These are phyloP conservation scores for Aspergillus cavernicola DNA, from an alignment of 495 filamentous ascomycete genomes.

Conservation along the genomic window DNA sequence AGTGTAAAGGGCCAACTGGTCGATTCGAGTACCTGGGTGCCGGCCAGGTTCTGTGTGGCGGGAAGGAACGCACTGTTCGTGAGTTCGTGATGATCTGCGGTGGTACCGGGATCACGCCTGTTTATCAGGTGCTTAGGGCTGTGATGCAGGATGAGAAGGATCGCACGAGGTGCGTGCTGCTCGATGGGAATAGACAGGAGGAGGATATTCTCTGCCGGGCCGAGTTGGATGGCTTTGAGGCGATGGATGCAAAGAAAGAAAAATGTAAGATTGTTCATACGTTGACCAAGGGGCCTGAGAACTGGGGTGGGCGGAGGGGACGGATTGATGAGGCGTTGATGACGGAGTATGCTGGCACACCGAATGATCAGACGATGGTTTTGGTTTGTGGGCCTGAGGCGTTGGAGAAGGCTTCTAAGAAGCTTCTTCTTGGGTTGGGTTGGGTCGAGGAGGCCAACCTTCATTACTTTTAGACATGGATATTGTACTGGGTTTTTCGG, in stretches of 20 bases:
- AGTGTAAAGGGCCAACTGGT: constrained; percentile 90
- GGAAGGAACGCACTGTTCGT: constrained; percentile 53
- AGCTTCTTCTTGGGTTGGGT: constrained; percentile 61
- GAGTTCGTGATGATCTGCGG: constrained; percentile 87
- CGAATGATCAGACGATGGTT: constrained; percentile 58
- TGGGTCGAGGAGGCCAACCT: constrained; percentile 81
- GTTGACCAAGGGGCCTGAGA: constrained; percentile 57
- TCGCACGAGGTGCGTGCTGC: constrained; percentile 60
- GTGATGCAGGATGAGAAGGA: constrained; percentile 61
- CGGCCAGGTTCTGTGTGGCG: constrained; percentile 62
- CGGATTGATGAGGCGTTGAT: constrained; percentile 63
- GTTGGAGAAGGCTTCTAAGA: constrained; percentile 67
- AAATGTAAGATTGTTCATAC: constrained; percentile 69
- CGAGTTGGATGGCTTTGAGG: constrained; percentile 66
- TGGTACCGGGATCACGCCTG: constrained; percentile 86
- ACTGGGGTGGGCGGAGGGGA: constrained; percentile 70
- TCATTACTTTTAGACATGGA: constrained; percentile 65
- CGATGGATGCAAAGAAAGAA: constrained; percentile 34
- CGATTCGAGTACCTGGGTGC: constrained; percentile 77
- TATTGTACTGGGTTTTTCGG: not conserved
- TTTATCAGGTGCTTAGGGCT: constrained; percentile 82
- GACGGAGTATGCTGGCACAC: constrained; percentile 49
- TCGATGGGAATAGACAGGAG: constrained; percentile 75
- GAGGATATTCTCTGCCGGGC: constrained; percentile 80
- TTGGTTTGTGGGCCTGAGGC: constrained; percentile 80